Base-by-base conservation (phyloP, 129 eudicot genomes). In the Escallonia rubra region DNA sequence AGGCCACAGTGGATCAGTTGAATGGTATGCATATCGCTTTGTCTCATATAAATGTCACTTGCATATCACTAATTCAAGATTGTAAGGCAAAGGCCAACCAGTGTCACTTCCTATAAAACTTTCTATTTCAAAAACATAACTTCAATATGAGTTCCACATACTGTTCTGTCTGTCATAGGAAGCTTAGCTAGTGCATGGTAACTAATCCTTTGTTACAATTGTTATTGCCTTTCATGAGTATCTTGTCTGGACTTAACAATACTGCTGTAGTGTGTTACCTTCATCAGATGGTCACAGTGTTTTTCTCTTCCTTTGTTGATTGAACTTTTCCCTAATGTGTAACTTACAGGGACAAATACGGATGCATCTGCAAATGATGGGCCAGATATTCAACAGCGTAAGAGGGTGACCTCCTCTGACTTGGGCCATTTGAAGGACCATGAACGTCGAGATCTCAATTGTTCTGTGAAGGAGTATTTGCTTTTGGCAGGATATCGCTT, bases 401-500 rank as follows among this genome's bases (percentile, higher is more conserved):
- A 80, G 74, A 83, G 85, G 82, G 92, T 84, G 40, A 57, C 59
- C 57, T 62, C 88, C 44, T 80, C 95, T 10, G 91, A 86, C 66
- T 79, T 94, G 90, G 99, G 99, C 44, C 88, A 96, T 64, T 64
- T 94, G 69, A 94, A 94, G 84, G 85, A 87, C 73, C 79, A 76
- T 79, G 99, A 94, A 66, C 87, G 99, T 14, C 81, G 79, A 76
- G 99, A 94, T 78, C 76, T 94, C 46, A 94, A 94, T 61, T 94
- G 95, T 79, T 97, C 99, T 74, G 90, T 94, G 50, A 94, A 94
- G 81, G 92, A 94, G 78, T 94, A 94, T 80, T 74, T 94, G 65
- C 84, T 94, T 54, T 70, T 94, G 72, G 99, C 96, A 54, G 99
- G 99, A 68, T 94, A 94, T 10, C 99, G 99, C 62, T 88, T 94